These are phyloP conservation scores for Combretum micranthum DNA, from an alignment of 345 rosid species.

Conservation along the genomic window DNA sequence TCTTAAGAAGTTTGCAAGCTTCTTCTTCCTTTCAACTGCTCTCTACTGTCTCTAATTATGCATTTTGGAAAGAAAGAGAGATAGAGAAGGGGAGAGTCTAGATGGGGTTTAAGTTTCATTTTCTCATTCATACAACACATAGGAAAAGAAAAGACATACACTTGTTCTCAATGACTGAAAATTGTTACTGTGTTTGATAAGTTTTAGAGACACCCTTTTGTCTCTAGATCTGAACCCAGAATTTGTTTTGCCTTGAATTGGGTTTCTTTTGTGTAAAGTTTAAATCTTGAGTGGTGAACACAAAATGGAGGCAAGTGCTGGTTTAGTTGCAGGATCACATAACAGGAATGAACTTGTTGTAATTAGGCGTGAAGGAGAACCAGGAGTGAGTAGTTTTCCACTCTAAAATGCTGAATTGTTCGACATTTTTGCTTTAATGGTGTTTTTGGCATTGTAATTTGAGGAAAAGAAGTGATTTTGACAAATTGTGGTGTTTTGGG, in stretches of 20 bases:
- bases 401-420: not conserved
- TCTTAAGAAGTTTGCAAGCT: not conserved
- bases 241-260: not conserved
- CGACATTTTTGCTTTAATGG: not conserved
- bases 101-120: not conserved
- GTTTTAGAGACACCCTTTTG: too few relatives aligned
- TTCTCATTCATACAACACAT: constrained; percentile 1
- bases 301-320: constrained; percentile 35
- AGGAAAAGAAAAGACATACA: too few relatives aligned
- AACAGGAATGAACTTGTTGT: constrained; percentile 39
- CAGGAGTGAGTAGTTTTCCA: constrained; percentile 17
- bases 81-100: not conserved
- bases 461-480: not conserved
- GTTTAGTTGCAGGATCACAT: constrained; percentile 50
- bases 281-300: too few relatives aligned
- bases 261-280: not conserved
- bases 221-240: constrained; percentile 3
- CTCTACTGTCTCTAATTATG: not conserved
- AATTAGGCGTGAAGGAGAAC: constrained; percentile 21
- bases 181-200: not conserved
- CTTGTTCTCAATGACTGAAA: not conserved
- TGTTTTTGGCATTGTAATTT: constrained; percentile 1
- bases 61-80: not conserved
- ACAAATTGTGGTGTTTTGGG: not conserved
- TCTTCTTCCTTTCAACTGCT: not conserved